These are phyloP conservation scores for Diaporthe longicolla DNA, from an alignment of 2,329 filamentous ascomycete species.

Conservation along the genomic window DNA sequence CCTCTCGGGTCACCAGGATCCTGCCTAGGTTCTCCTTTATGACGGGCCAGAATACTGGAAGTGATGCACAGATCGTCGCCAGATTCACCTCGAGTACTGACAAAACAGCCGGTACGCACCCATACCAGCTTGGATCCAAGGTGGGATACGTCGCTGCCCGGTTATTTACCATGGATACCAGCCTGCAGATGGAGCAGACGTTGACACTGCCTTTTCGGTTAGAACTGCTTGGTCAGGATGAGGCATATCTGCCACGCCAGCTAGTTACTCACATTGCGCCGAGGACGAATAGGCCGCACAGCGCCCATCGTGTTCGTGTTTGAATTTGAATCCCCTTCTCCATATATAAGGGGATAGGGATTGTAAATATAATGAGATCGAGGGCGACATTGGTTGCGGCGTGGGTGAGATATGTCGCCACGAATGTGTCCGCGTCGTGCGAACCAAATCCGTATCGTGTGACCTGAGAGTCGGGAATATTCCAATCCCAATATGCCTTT, in stretches of 20 bases:
- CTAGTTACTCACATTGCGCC: conserved; percentile 49
- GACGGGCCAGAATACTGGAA: conserved; percentile 42
- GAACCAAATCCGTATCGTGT: conserved; percentile 52
- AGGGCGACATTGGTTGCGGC: conserved; percentile 51
- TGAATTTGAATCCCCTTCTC: conserved; percentile 45
- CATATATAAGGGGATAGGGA: conserved; percentile 51
- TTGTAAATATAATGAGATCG: conserved; percentile 51
- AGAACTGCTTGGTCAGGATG: background rate
- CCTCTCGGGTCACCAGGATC: conserved; percentile 55
- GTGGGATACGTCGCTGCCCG: conserved; percentile 52
- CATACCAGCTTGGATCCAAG: conserved; percentile 55
- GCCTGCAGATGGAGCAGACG: conserved; percentile 51
- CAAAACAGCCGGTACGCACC: conserved; percentile 51
- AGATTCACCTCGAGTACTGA: conserved; percentile 52
- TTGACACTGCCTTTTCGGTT: conserved; percentile 47
- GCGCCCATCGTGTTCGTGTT: conserved; percentile 50
- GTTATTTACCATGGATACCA: conserved; percentile 49
- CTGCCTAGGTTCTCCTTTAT: conserved; percentile 48
- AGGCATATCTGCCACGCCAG: background rate
- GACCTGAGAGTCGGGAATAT: conserved; percentile 3
- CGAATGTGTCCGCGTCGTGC: conserved; percentile 45
- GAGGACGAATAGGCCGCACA: conserved; percentile 50
- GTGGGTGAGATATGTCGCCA: conserved; percentile 49
- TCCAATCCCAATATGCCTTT: conserved; percentile 50
- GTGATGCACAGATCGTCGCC: conserved; percentile 34